Conservation (phyloP, 2,329 filamentous ascomycete species). For the Scorias spongiosa region DNA sequence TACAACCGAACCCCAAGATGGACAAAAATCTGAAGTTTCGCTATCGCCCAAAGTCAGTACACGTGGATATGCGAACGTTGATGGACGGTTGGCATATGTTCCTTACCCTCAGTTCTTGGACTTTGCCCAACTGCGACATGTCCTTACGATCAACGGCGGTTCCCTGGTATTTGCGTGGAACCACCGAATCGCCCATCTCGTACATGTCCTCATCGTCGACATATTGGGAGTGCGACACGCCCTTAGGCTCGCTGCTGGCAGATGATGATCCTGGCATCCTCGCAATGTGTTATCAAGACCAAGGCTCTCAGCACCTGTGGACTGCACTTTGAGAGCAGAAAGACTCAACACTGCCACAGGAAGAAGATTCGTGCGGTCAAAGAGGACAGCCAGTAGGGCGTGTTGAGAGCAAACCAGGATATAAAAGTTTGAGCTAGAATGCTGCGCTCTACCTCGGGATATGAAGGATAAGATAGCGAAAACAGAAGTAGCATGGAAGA, state of each 20-base stretch:
- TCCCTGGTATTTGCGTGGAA: conserved; percentile 11
- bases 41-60: conserved; percentile 3
- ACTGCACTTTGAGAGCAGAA: no score
- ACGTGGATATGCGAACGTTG: no score
- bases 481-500: background rate
- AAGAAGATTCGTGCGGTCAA: no score
- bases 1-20: conserved; percentile 13
- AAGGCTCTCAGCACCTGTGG: no score
- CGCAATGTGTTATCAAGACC: background rate
- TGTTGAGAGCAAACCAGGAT: no score
- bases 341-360: no score
- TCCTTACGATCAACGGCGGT: conserved; percentile 9
- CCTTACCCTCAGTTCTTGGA: conserved; percentile 9
- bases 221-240: background rate
- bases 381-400: no score
- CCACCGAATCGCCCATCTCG: conserved; percentile 6
- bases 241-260: background rate
- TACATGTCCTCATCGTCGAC: conserved; percentile 6
- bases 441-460: no score
- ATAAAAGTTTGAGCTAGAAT: no score
- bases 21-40: conserved; percentile 14
- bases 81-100: background rate
- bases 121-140: conserved; percentile 10
- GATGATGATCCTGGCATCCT: background rate
- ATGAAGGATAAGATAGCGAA: background rate